These are phyloP conservation scores for Lyophyllum decastes DNA, from an alignment of 768 basidiomycete genomes.

Conservation along the genomic window DNA sequence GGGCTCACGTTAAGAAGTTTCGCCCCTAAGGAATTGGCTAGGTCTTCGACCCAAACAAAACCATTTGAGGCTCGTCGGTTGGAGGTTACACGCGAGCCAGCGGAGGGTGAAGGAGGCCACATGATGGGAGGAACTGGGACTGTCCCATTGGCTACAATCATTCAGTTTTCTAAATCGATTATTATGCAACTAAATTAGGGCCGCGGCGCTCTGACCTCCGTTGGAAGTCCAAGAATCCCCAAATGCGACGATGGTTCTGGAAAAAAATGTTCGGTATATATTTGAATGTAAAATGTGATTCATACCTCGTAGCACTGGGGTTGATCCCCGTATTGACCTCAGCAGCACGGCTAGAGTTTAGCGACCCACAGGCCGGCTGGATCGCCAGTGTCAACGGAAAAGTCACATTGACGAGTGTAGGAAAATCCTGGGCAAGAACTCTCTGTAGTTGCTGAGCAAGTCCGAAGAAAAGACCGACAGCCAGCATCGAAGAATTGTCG, in stretches of 20 bases:
- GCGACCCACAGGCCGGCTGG: conserved; percentile 25
- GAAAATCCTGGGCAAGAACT: conserved; percentile 15
- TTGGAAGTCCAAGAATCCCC: conserved; percentile 34
- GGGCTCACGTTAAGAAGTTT: conserved; percentile 26
- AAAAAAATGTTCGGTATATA: neutral
- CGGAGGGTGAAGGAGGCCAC: conserved; percentile 32
- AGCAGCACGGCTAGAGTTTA: conserved; percentile 23
- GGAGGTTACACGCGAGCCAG: conserved; percentile 26
- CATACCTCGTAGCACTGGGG: conserved; percentile 21
- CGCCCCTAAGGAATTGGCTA: conserved; percentile 28
- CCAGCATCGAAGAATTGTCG: neutral
- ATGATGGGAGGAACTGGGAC: conserved; percentile 31
- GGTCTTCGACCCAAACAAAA: conserved; percentile 31
- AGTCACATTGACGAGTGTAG: conserved; percentile 26
- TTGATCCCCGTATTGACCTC: conserved; percentile 30
- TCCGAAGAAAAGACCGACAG: neutral
- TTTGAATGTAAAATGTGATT: neutral
- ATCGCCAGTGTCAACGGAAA: conserved; percentile 26
- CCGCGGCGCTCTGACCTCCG: conserved; percentile 21
- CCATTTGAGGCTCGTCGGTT: conserved; percentile 32
- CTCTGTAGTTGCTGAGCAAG: neutral
- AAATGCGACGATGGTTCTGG: conserved; percentile 29
- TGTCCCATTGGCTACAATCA: conserved; percentile 30
- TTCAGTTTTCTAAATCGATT: too few relatives aligned
- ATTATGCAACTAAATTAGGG: too few relatives aligned